phyloP scores from a whole-genome alignment of 2,329 filamentous ascomycete species.

The Aspergillus ustus region DNA sequence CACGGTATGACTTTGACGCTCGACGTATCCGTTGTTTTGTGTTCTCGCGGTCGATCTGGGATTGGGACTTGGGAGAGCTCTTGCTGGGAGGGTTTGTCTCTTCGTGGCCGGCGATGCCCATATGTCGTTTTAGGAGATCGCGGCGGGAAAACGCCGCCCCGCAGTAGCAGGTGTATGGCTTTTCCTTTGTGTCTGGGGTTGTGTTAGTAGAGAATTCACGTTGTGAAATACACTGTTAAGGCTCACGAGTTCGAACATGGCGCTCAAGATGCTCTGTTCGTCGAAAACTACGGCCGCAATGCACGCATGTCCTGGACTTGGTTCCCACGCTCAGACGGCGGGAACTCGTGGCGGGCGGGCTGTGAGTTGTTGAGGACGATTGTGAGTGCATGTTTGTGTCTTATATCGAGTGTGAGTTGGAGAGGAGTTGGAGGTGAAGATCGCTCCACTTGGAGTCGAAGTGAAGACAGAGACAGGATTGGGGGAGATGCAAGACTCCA shows the following conservation, averaged over 20 bases:
- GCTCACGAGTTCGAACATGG: conserved; percentile 42
- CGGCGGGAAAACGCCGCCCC: conserved; percentile 42
- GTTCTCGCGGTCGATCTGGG: conserved; percentile 23
- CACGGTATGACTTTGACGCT: conserved; percentile 26
- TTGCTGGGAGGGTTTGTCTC: conserved; percentile 10
- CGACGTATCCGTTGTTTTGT: conserved; percentile 23
- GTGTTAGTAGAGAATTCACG: conserved; percentile 17
- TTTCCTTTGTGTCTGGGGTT: conserved; percentile 40
- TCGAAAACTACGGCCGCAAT: conserved; percentile 41
- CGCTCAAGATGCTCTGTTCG: conserved; percentile 43
- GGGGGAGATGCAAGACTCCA: conserved; percentile 7
- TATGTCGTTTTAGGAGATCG: conserved; percentile 41
- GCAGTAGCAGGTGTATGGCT: conserved; percentile 43
- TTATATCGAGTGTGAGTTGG: conserved; percentile 14
- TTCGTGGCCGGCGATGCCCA: conserved; percentile 38
- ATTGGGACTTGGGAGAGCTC: conserved; percentile 34
- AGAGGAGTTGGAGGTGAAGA: conserved; percentile 15
- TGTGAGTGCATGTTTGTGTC: conserved; percentile 33
- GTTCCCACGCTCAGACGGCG: conserved; percentile 33
- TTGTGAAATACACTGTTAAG: background rate
- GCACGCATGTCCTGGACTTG: conserved; percentile 38
- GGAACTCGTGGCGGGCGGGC: conserved; percentile 21
- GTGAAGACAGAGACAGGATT: conserved; percentile 11
- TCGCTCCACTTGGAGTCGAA: conserved; percentile 30
- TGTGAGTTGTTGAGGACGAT: conserved; percentile 27